Base-by-base conservation (phyloP, 2,329 filamentous ascomycete species). In the Aspergillus cejpii region DNA sequence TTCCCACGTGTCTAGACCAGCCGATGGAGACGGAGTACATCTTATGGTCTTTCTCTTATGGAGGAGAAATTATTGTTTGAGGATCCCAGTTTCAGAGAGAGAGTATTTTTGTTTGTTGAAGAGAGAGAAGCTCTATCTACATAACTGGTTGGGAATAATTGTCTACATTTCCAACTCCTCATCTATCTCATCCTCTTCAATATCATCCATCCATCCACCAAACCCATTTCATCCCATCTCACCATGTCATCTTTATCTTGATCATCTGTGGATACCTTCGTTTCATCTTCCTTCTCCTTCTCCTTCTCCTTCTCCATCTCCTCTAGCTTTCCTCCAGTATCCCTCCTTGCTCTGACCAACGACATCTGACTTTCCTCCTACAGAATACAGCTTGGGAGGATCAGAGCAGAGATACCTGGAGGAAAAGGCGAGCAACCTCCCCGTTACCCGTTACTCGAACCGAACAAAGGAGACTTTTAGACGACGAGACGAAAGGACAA, bases 1-100 rank as follows among this genome's bases (percentile, higher is more conserved):
- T 47, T 49, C 49, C 51, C 47, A 50, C 53, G 39, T 48, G 59
- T 63, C 61, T 63, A 63, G 61, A 62, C 61, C 60, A 53, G 59
- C 53, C 58, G 49, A 55, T 58, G 39, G 47, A 49, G 4, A 4
- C 8, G 23, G 4, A 24, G 8, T n/a, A n/a, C n/a, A n/a, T n/a
- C n/a, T n/a, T n/a, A n/a, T n/a, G n/a, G n/a, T n/a, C n/a, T n/a
- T n/a, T n/a, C n/a, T n/a, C n/a, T n/a, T n/a, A n/a, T n/a, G n/a
- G 43, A 56, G 54, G 44, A 31, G 28, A 31, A 15, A 31, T 31
- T n/a, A n/a, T n/a, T n/a, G n/a, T n/a, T n/a, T n/a, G n/a, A n/a
- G 28, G 28, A 31, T 51, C 52, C 47, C 48, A 51, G 49, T 49
- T 49, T 46, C 50, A 49, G 45, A 53, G 54, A 57, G 51, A 55